phyloP scores from a whole-genome alignment of 2,329 filamentous ascomycete genomes.

The Colletotrichum gloeosporioides region DNA sequence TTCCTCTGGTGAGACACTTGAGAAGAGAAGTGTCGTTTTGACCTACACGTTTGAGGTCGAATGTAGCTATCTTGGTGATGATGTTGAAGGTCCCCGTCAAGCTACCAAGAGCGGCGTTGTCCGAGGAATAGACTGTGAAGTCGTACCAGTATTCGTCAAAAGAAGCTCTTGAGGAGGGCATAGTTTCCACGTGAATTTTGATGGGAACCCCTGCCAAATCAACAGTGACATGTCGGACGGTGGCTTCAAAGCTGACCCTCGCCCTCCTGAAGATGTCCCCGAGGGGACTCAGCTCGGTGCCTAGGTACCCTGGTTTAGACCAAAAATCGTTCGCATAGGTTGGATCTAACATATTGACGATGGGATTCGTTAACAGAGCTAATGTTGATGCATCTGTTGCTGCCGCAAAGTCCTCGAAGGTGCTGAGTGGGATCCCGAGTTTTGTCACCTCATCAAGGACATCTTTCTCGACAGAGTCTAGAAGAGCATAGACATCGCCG shows the following conservation, averaged over 20 bases:
- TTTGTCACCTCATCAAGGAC: slow-evolving; percentile 4
- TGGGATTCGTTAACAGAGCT: background rate
- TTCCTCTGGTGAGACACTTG: background rate
- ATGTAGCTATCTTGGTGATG: background rate
- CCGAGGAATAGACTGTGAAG: background rate
- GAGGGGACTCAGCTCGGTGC: slow-evolving; percentile 13
- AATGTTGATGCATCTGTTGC: background rate
- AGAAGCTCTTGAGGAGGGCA: background rate
- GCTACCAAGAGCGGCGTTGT: background rate
- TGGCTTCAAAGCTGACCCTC: background rate
- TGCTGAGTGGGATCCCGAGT: slow-evolving; percentile 2
- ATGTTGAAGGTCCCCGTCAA: background rate
- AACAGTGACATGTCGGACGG: background rate
- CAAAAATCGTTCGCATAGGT: slow-evolving; percentile 24
- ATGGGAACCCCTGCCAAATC: background rate
- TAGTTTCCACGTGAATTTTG: background rate
- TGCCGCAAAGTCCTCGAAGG: slow-evolving; percentile 17
- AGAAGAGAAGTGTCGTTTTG: background rate
- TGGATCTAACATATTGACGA: slow-evolving; percentile 5
- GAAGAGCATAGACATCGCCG: background rate
- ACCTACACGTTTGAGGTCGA: background rate
- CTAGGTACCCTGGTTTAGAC: slow-evolving; percentile 21
- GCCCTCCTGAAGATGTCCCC: slow-evolving; percentile 12
- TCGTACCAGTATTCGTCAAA: background rate
- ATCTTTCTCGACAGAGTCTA: background rate